phyloP scores from a whole-genome alignment of 805 yeast species.

The Yamadazyma akitaensis region DNA sequence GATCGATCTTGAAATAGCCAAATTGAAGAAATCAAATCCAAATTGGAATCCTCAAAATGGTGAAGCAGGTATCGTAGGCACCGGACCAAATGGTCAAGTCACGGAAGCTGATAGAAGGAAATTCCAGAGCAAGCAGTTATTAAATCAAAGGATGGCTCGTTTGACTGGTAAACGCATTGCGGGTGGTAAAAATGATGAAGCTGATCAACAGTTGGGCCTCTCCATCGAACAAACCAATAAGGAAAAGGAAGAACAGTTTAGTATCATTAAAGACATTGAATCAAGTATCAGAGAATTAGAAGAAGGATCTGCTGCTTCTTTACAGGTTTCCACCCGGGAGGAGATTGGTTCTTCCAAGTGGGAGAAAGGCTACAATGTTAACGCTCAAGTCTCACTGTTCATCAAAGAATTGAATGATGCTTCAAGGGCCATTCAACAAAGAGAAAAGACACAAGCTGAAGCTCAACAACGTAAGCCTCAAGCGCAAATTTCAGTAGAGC shows the following conservation, averaged over 20 bases:
- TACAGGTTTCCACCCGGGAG: constrained; percentile 40
- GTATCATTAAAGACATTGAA: constrained; percentile 68
- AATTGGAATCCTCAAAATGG: constrained; percentile 43
- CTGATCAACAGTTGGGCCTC: constrained; percentile 51
- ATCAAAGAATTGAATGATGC: constrained; percentile 45
- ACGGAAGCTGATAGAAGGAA: constrained; percentile 81
- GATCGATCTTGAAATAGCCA: constrained; percentile 57
- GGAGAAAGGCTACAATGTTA: constrained; percentile 79
- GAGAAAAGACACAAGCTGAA: background rate
- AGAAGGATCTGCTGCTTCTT: constrained; percentile 41
- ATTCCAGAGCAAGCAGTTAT: constrained; percentile 72
- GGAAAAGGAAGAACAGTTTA: constrained; percentile 55
- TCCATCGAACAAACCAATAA: constrained; percentile 49
- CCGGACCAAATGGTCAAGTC: constrained; percentile 83
- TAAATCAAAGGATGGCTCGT: constrained; percentile 88
- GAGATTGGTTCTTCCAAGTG: constrained; percentile 62
- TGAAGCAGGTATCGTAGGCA: constrained; percentile 54
- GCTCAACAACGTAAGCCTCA: background rate
- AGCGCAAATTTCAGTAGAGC: constrained; percentile 6
- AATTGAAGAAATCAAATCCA: constrained; percentile 62
- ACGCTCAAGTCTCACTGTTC: constrained; percentile 57
- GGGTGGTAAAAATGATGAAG: constrained; percentile 48
- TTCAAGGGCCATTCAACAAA: constrained; percentile 12
- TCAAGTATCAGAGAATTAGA: constrained; percentile 63
- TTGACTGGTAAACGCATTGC: constrained; percentile 66